phyloP scores from a whole-genome alignment of 2,329 filamentous ascomycete species.

The Emydomyces testavorans region DNA sequence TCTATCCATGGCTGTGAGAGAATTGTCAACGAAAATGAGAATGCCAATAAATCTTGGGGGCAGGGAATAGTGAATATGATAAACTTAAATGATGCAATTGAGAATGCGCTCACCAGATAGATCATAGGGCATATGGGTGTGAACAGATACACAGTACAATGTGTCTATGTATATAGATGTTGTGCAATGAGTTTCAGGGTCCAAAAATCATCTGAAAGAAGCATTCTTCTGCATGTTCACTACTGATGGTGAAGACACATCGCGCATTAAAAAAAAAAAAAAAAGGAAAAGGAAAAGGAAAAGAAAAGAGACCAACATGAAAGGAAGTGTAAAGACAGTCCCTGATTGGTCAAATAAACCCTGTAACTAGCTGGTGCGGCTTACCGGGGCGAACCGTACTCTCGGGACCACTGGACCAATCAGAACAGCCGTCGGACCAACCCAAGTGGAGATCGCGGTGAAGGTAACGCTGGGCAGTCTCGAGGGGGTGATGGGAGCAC shows the following conservation, averaged over 20 bases:
- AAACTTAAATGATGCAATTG: too few relatives aligned
- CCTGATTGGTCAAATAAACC: conserved; percentile 10
- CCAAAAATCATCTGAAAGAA: not conserved
- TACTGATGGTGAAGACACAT: too few relatives aligned
- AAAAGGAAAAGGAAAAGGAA: not conserved
- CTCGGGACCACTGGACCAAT: conserved; percentile 13
- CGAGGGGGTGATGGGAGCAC: not conserved
- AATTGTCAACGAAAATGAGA: not conserved
- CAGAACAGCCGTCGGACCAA: not conserved
- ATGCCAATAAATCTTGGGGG: too few relatives aligned
- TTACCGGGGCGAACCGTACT: conserved; percentile 13
- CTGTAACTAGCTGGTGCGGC: conserved; percentile 12
- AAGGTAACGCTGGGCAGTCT: conserved; percentile 10
- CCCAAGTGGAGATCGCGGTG: conserved; percentile 1
- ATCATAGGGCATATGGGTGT: too few relatives aligned
- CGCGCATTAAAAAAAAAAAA: too few relatives aligned
- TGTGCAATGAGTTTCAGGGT: not conserved
- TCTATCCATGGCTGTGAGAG: not conserved
- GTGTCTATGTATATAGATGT: not conserved
- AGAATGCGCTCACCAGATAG: too few relatives aligned
- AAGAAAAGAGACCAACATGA: conserved; percentile 13
- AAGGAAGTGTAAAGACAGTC: conserved; percentile 3
- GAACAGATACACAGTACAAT: not conserved
- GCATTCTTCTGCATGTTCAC: too few relatives aligned
- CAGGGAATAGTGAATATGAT: too few relatives aligned